These are phyloP conservation scores for Xylaria sp. DNA, from an alignment of 2,329 filamentous ascomycete genomes.

Conservation along the genomic window DNA sequence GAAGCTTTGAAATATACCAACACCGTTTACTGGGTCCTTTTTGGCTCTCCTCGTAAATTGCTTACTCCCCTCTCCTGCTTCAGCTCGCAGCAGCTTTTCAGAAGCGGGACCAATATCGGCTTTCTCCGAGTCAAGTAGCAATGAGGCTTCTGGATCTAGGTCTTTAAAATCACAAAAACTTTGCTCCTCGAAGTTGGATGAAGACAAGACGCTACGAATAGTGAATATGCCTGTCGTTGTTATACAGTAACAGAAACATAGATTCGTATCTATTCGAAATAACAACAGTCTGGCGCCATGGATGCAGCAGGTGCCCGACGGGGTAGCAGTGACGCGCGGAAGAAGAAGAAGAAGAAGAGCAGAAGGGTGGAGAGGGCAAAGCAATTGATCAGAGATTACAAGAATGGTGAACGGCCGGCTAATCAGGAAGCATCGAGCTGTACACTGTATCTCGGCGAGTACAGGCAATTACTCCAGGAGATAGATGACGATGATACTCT, in stretches of 20 bases:
- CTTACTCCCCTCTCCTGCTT: neutral
- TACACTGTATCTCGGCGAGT: neutral
- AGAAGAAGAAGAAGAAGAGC: conserved; percentile 1
- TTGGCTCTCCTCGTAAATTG: neutral
- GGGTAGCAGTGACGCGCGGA: neutral
- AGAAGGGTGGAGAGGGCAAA: neutral
- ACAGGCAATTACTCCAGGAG: conserved; percentile 3
- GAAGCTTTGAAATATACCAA: neutral
- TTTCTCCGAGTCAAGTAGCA: neutral
- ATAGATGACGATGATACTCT: neutral
- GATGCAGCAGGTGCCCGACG: neutral
- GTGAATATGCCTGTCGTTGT: neutral
- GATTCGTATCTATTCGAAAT: neutral
- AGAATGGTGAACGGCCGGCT: neutral
- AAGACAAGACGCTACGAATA: neutral
- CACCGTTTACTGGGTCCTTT: neutral
- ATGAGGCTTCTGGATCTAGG: neutral
- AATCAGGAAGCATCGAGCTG: neutral
- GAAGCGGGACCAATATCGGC: neutral
- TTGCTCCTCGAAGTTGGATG: neutral
- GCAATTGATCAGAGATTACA: neutral
- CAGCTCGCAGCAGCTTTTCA: neutral
- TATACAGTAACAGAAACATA: neutral
- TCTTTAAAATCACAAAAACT: neutral
- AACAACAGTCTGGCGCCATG: neutral